These are phyloP conservation scores for Piloderma croceum DNA, from an alignment of 768 basidiomycete genomes.

Conservation along the genomic window DNA sequence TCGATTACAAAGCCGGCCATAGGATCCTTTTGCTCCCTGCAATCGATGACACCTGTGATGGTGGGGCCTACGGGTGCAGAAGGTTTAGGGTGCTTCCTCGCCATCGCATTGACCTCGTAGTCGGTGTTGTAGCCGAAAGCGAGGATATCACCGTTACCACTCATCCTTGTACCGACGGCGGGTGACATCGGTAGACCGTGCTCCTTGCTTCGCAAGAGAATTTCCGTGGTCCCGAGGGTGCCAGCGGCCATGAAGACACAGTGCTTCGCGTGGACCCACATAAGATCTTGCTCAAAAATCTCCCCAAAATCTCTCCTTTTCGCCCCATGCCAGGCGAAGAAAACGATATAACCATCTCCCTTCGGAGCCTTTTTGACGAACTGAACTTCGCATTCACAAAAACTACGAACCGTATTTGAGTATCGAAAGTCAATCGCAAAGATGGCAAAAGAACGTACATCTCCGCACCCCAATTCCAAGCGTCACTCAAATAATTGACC, in stretches of 20 bases:
- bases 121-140: conserved; percentile 17
- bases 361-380: conserved; percentile 10
- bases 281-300: conserved; percentile 9
- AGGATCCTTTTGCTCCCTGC: conserved; percentile 10
- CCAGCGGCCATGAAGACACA: conserved; percentile 14
- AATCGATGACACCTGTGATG: conserved; percentile 17
- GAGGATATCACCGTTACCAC: conserved; percentile 16
- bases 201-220: conserved; percentile 12
- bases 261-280: conserved; percentile 16
- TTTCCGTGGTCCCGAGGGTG: conserved; percentile 16
- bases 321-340: conserved; percentile 15
- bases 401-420: too few species aligned
- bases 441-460: too few species aligned
- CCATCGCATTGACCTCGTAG: conserved; percentile 13
- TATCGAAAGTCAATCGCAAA: too few species aligned
- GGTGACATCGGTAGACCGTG: conserved; percentile 10
- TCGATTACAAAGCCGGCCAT: conserved; percentile 17
- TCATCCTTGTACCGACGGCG: conserved; percentile 11
- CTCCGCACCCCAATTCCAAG: conserved; percentile 20
- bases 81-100: conserved; percentile 8
- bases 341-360: conserved; percentile 11
- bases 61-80: conserved; percentile 12
- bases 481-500: conserved; percentile 17
- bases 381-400: conserved; percentile 20
- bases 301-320: conserved; percentile 12